phyloP scores from a whole-genome alignment of 2,329 filamentous ascomycete genomes.

The Sclerotinia trifoliorum region DNA sequence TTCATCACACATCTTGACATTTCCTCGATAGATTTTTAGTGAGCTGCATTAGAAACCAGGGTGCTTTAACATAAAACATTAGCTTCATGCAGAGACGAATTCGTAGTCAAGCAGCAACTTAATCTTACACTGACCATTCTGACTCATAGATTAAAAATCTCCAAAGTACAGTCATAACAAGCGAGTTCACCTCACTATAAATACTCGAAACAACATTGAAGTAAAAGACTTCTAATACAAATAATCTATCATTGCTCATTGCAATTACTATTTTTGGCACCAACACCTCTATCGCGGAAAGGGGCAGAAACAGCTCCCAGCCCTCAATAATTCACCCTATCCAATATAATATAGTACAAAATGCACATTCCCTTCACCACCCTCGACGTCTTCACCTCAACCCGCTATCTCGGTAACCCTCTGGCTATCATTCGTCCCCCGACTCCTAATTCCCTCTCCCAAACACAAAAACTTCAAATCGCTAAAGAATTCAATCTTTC shows the following conservation, averaged over 20 bases:
- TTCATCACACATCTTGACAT: neutral
- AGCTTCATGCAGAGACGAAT: neutral
- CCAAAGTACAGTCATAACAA: neutral
- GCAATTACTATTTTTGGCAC: too few relatives aligned
- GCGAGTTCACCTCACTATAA: neutral
- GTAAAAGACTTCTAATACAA: neutral
- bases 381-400: slow-evolving; percentile 55
- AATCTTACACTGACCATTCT: too few relatives aligned
- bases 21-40: too few relatives aligned
- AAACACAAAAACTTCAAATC: slow-evolving; percentile 56
- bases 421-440: slow-evolving; percentile 59
- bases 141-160: too few relatives aligned
- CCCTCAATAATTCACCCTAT: too few relatives aligned
- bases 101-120: neutral
- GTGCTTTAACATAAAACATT: neutral
- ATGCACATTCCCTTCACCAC: slow-evolving; percentile 36
- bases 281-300: neutral
- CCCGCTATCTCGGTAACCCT: slow-evolving; percentile 56
- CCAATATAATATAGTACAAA: slow-evolving; percentile 41
- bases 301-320: neutral
- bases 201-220: too few relatives aligned
- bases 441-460: slow-evolving; percentile 44
- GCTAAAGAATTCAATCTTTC: slow-evolving; percentile 64
- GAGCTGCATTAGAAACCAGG: neutral
- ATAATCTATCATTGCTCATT: neutral